A percentile compares a stretch with the other conserved stretches of the same genome.
phyloP scores from a whole-genome alignment of 2,329 filamentous ascomycete species.

The Monilinia laxa region DNA sequence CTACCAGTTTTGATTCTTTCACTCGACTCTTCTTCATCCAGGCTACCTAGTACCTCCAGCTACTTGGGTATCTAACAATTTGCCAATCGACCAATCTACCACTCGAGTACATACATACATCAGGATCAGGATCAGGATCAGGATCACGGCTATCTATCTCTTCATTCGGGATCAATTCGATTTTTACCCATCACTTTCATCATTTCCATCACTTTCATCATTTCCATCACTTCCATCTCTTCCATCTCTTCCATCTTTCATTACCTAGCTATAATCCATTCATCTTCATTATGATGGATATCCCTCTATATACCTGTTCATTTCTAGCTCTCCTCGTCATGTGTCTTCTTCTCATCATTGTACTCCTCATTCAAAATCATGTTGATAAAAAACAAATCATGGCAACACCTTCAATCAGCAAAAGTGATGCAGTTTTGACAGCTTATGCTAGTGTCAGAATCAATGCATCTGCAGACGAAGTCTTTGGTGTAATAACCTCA shows the following conservation, averaged over 20 bases:
- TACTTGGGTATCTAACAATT: no score
- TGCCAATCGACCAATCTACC: no score
- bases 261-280: no score
- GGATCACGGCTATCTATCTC: no score
- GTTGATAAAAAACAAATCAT: conserved; percentile 22
- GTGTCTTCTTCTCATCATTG: conserved; percentile 24
- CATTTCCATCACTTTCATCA: not conserved
- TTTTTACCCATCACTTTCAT: not conserved
- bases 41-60: no score
- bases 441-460: conserved; percentile 29
- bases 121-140: no score
- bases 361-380: conserved; percentile 24
- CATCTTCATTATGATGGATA: not conserved
- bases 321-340: conserved; percentile 13
- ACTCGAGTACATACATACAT: no score
- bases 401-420: conserved; percentile 27
- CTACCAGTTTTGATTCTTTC: no score
- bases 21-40: no score
- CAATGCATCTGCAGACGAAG: conserved; percentile 30
- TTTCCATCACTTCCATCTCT: no score
- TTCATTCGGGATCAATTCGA: not conserved
- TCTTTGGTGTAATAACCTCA: conserved; percentile 26
- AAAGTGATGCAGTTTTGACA: conserved; percentile 26
- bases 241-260: no score
- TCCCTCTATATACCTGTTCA: conserved; percentile 7